Conservation (phyloP, 495 filamentous ascomycete species). For the Hypomontagnella monticulosa region DNA sequence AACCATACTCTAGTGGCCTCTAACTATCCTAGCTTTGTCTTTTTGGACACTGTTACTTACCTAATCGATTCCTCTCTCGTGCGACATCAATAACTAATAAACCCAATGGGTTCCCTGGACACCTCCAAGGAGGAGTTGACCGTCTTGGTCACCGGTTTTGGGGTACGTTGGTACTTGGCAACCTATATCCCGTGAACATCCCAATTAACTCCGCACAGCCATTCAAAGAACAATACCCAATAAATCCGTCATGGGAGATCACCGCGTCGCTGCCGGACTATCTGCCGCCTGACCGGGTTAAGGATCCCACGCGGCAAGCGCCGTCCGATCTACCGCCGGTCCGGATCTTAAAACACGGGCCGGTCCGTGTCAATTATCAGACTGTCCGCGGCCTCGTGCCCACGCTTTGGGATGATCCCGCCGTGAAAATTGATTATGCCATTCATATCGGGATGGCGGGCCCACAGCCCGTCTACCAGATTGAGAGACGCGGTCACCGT, state of each 20-base stretch:
- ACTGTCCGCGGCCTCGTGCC: slow-evolving; percentile 72
- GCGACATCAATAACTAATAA: background rate
- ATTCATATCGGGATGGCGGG: slow-evolving; percentile 87
- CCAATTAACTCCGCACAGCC: slow-evolving; percentile 57
- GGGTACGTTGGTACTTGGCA: slow-evolving; percentile 59
- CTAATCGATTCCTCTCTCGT: background rate
- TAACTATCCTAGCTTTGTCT: background rate
- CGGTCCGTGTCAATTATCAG: slow-evolving; percentile 75
- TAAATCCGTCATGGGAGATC: slow-evolving; percentile 79
- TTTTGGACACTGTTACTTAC: background rate
- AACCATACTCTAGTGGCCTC: background rate
- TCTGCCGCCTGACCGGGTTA: slow-evolving; percentile 59
- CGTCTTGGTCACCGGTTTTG: slow-evolving; percentile 78
- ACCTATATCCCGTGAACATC: slow-evolving; percentile 8
- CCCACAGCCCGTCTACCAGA: slow-evolving; percentile 70
- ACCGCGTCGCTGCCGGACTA: slow-evolving; percentile 60
- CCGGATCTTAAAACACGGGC: slow-evolving; percentile 68
- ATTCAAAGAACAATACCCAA: slow-evolving; percentile 68
- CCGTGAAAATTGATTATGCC: slow-evolving; percentile 66
- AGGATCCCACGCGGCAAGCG: slow-evolving; percentile 42
- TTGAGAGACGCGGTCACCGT: slow-evolving; percentile 77
- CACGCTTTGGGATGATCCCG: slow-evolving; percentile 58
- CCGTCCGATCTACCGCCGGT: slow-evolving; percentile 58
- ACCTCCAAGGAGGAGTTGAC: slow-evolving; percentile 62
- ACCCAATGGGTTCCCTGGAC: slow-evolving; percentile 52